A percentile compares a stretch with the other conserved stretches of the same genome.
phyloP scores from a whole-genome alignment of 768 basidiomycete species.

The Dentipellis sp. region DNA sequence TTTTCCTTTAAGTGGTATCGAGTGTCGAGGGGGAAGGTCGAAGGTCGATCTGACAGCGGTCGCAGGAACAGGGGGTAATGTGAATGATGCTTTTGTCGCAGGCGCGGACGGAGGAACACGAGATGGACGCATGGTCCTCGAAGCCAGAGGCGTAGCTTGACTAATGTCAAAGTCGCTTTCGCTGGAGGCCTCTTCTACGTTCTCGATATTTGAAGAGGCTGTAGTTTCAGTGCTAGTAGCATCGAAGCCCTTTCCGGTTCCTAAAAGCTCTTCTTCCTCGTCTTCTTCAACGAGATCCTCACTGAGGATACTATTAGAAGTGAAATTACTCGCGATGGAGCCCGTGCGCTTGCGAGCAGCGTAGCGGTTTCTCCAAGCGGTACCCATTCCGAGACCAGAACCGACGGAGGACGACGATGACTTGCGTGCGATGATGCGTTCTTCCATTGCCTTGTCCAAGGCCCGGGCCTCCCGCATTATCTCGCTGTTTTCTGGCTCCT shows the following conservation, averaged over 20 bases:
- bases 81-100: conserved; percentile 11
- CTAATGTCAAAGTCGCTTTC: conserved; percentile 12
- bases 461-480: conserved; percentile 73
- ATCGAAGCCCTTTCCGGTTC: conserved; percentile 58
- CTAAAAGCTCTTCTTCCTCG: conserved; percentile 65
- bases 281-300: conserved; percentile 79
- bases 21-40: conserved; percentile 25
- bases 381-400: conserved; percentile 59
- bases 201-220: conserved; percentile 18
- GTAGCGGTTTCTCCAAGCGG: conserved; percentile 57
- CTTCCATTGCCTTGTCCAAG: conserved; percentile 83
- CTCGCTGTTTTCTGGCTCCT: conserved; percentile 45
- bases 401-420: conserved; percentile 55
- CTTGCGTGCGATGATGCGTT: conserved; percentile 68
- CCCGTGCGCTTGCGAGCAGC: conserved; percentile 60
- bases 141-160: conserved; percentile 19
- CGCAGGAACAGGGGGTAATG: conserved; percentile 25
- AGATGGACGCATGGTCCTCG: conserved; percentile 9
- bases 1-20: conserved; percentile 33
- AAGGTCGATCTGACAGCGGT: conserved; percentile 48
- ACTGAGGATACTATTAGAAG: conserved; percentile 60
- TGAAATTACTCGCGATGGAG: conserved; percentile 65
- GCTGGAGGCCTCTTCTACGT: conserved; percentile 22
- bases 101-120: conserved; percentile 8
- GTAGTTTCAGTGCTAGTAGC: conserved; percentile 21